phyloP scores from a whole-genome alignment of 352 stramenopile genomes.

The Globisporangium barbulae region DNA sequence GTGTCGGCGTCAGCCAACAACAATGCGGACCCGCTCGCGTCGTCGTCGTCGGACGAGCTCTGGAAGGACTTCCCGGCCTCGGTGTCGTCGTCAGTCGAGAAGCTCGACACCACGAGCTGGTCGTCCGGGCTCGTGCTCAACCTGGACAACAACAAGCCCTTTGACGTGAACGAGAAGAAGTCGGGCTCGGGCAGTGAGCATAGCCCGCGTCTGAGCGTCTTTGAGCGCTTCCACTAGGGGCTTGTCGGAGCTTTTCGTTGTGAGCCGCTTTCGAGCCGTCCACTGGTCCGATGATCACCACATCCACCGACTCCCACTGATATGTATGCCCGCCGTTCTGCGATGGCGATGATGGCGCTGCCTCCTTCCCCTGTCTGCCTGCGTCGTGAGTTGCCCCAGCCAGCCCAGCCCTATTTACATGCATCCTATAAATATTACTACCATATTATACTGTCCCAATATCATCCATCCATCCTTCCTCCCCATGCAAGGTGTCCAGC shows the following conservation, averaged over 20 bases:
- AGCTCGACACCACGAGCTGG: constrained; percentile 46
- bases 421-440: constrained; percentile 80
- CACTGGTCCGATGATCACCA: neutral
- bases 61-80: constrained; percentile 77
- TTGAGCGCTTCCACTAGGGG: constrained; percentile 78
- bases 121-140: constrained; percentile 55
- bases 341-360: constrained; percentile 8
- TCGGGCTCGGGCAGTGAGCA: constrained; percentile 37
- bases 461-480: constrained; percentile 21
- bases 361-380: constrained; percentile 28
- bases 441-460: constrained; percentile 32
- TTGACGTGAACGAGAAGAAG: constrained; percentile 32
- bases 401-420: constrained; percentile 75
- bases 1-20: neutral
- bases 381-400: constrained; percentile 31
- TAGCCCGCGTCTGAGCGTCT: constrained; percentile 76
- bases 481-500: neutral
- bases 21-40: constrained; percentile 15
- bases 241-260: neutral
- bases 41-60: constrained; percentile 46
- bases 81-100: constrained; percentile 33
- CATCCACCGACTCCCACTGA: neutral
- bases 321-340: constrained; percentile 7
- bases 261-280: neutral
- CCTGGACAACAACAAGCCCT: constrained; percentile 48